Conservation (phyloP, 2,329 filamentous ascomycete species). For the Alternaria brassicicola region DNA sequence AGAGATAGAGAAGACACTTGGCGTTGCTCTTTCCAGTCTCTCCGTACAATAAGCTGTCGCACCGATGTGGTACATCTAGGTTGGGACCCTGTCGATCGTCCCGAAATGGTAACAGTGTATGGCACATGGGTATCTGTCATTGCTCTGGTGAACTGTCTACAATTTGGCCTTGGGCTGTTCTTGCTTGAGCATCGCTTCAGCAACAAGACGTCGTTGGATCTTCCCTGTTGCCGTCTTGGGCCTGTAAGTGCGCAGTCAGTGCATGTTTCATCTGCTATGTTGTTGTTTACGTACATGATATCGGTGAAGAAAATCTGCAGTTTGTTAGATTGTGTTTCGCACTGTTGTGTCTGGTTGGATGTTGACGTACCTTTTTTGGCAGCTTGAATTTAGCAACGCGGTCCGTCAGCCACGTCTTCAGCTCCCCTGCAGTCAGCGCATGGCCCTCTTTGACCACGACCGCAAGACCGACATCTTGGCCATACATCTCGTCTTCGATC, state of each 20-base stretch:
- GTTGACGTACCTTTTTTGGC: conserved; percentile 71
- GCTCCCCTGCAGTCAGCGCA: conserved; percentile 60
- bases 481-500: conserved; percentile 80
- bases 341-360: conserved; percentile 9
- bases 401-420: conserved; percentile 72
- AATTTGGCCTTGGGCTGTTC: conserved; percentile 62
- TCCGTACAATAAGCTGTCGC: conserved; percentile 12
- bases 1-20: conserved; percentile 3
- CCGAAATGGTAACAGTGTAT: conserved; percentile 1
- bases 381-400: conserved; percentile 83
- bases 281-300: conserved; percentile 61
- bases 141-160: conserved; percentile 38
- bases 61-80: conserved; percentile 10
- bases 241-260: conserved; percentile 15
- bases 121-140: conserved; percentile 7
- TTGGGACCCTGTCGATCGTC: conserved; percentile 4
- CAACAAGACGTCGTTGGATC: conserved; percentile 84
- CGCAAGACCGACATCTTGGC: conserved; percentile 80
- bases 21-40: conserved; percentile 13
- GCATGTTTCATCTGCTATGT: neutral
- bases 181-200: conserved; percentile 80
- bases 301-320: conserved; percentile 77
- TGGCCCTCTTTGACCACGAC: conserved; percentile 73
- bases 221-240: conserved; percentile 93
- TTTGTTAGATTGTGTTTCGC: conserved; percentile 27